A percentile compares a stretch with the other conserved stretches of the same genome.
phyloP scores from a whole-genome alignment of 257 asterid genomes.

The Nicotiana obtusifolia region DNA sequence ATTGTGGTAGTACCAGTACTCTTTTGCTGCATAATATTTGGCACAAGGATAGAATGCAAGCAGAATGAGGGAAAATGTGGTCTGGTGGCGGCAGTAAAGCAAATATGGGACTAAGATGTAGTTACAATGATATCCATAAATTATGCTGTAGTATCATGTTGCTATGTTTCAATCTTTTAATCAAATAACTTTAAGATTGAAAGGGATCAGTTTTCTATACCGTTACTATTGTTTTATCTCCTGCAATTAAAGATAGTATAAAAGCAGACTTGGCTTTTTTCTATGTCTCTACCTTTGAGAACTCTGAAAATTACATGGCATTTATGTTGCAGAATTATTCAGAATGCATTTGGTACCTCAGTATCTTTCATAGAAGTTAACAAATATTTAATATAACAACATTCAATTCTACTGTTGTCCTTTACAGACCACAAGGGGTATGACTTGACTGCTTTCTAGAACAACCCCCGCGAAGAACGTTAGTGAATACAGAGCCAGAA shows the following conservation, averaged over 20 bases:
- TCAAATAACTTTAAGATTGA: not conserved
- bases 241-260: not conserved
- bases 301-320: not conserved
- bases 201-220: not conserved
- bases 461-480: slow-evolving; percentile 8
- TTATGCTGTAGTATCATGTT: not conserved
- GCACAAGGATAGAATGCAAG: not conserved
- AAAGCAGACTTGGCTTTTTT: not conserved
- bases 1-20: not conserved
- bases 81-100: not conserved
- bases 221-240: not conserved
- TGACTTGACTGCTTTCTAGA: slow-evolving; percentile 22
- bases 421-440: slow-evolving; percentile 21
- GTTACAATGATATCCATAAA: not conserved
- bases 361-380: not conserved
- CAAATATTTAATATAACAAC: not conserved
- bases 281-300: not conserved
- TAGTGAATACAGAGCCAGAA: slow-evolving; percentile 15
- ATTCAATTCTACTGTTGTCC: slow-evolving; percentile 7
- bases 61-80: not conserved
- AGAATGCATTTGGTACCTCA: not conserved
- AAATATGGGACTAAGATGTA: slow-evolving; percentile 4
- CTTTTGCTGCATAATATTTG: not conserved
- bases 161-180: not conserved
- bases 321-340: not conserved